phyloP scores from a whole-genome alignment of 768 basidiomycete species.

The Termitomyces eurrhizus region DNA sequence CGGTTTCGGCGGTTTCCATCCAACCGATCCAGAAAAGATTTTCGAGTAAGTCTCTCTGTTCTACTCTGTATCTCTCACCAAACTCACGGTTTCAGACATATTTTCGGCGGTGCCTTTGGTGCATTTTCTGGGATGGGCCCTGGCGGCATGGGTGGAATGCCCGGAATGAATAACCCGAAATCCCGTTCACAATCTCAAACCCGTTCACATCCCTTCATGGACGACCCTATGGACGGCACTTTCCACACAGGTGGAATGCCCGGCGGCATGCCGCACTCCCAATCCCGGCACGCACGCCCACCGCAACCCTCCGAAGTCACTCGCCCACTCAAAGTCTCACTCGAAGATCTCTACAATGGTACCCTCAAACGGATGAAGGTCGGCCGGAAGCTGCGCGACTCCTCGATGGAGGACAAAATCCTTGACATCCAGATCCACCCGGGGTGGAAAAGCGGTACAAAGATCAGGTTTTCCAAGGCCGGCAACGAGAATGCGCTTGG shows the following conservation, averaged over 20 bases:
- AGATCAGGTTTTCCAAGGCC: slow-evolving; percentile 83
- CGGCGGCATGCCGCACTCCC: slow-evolving; percentile 48
- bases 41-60: slow-evolving; percentile 64
- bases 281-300: slow-evolving; percentile 18
- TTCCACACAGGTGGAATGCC: slow-evolving; percentile 38
- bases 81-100: slow-evolving; percentile 37
- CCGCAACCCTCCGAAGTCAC: slow-evolving; percentile 58
- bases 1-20: slow-evolving; percentile 55
- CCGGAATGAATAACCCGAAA: slow-evolving; percentile 30
- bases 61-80: background rate
- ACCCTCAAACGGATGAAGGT: slow-evolving; percentile 87
- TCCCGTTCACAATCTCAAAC: slow-evolving; percentile 19
- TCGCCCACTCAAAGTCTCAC: slow-evolving; percentile 77
- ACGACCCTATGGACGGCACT: slow-evolving; percentile 46
- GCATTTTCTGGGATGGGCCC: slow-evolving; percentile 15
- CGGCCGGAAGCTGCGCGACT: slow-evolving; percentile 65
- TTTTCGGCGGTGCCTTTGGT: slow-evolving; percentile 38
- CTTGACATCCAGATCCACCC: slow-evolving; percentile 78
- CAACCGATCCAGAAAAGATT: slow-evolving; percentile 81
- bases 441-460: slow-evolving; percentile 96
- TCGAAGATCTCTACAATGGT: slow-evolving; percentile 85
- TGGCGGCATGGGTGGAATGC: slow-evolving; percentile 31
- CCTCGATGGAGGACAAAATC: slow-evolving; percentile 79
- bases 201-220: slow-evolving; percentile 29
- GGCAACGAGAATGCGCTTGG: slow-evolving; percentile 73